Base-by-base conservation (phyloP, 768 basidiomycete species). In the Artomyces pyxidatus region DNA sequence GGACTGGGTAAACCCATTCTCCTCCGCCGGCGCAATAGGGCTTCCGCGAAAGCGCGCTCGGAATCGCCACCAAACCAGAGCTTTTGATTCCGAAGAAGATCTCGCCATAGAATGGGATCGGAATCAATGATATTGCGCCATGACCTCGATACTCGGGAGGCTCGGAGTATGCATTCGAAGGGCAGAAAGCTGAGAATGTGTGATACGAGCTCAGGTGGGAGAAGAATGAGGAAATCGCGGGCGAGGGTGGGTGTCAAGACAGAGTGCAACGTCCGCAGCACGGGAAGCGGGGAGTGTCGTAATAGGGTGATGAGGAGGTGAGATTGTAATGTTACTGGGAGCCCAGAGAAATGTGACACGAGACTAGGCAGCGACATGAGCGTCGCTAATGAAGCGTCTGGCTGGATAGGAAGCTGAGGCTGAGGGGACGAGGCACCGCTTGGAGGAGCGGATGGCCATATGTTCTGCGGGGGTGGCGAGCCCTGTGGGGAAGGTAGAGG, bases 101-200 rank as follows among this genome's bases (percentile, higher is more conserved):
- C 87, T 50, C 82, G 78, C 95, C 95, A 98, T 32, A 97, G 77
- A 7, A 86, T 77, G 28, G 88, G 80, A 58, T 97, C 92, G 3
- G 84, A 84, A 62, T 97, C 94, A 54, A 97, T 88, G 58, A 91
- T 88, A 10, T 81, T 73, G n/a, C 85, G 74, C 96, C 96, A 99
- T 11, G 88, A 71, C 59, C 78, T 85, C 46, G 87, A 91, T 17
- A 99, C 95, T 28, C 90, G 78, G 14, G 91, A 85, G 9, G 92
- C 90, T 11, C 88, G 83, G 23, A 88, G 85, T 30, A 98, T 79
- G 11, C 88, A 80, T 3, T 81, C 73, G 56, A 85, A 86, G 4
- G 91, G 85, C 28, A 97, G 81, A 63, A 77, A 90, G 57, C 83
- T 83, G 54, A 98, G 77, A 54, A 97, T 78, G 55, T 88, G 85